Percentiles rank a stretch among this genome's conserved stretches.
Evolutionary conservation across 1,139 yeast species (phyloP).

Genomic region (Candida sanyaensis): DNA sequence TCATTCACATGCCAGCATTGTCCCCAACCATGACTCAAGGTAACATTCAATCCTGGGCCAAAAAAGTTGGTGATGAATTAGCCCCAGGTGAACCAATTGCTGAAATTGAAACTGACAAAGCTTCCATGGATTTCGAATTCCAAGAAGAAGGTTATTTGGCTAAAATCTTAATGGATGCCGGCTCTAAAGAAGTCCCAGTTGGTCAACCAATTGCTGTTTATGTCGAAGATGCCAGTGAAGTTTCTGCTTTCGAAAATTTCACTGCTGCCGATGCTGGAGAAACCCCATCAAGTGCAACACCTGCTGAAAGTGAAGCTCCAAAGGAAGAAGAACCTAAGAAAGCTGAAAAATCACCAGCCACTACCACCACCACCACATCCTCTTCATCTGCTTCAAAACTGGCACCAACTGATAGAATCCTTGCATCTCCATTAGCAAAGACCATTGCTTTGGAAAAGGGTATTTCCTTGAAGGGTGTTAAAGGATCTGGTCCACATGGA

Average conservation of each 20-base stretch:
- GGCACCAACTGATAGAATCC: constrained; percentile 60
- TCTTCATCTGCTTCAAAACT: constrained; percentile 23
- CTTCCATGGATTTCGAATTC: constrained; percentile 98
- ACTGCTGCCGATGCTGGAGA: constrained; percentile 82
- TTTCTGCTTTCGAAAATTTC: constrained; percentile 83
- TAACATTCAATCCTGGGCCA: constrained; percentile 84
- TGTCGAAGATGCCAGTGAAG: constrained; percentile 85
- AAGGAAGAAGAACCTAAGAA: constrained; percentile 24
- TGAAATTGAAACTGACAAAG: constrained; percentile 98
- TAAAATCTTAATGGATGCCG: constrained; percentile 82
- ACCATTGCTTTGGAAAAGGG: constrained; percentile 92
- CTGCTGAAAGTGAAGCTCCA: constrained; percentile 38
- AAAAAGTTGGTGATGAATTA: constrained; percentile 83
- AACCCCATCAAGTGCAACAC: constrained; percentile 38
- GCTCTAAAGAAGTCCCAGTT: constrained; percentile 87
- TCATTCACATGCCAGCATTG: constrained; percentile 87
- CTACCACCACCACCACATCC: constrained; percentile 35
- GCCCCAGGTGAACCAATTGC: constrained; percentile 93
- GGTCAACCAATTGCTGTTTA: constrained; percentile 96
- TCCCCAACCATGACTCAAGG: constrained; percentile 99
- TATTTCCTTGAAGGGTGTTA: constrained; percentile 76
- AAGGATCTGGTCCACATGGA: constrained; percentile 95
- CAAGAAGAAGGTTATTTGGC: constrained; percentile 98
- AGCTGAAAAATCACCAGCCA: constrained; percentile 20
- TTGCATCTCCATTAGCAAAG: constrained; percentile 96